Conservation (phyloP, 352 stramenopile genomes). For the Phytophthora foliorum region DNA sequence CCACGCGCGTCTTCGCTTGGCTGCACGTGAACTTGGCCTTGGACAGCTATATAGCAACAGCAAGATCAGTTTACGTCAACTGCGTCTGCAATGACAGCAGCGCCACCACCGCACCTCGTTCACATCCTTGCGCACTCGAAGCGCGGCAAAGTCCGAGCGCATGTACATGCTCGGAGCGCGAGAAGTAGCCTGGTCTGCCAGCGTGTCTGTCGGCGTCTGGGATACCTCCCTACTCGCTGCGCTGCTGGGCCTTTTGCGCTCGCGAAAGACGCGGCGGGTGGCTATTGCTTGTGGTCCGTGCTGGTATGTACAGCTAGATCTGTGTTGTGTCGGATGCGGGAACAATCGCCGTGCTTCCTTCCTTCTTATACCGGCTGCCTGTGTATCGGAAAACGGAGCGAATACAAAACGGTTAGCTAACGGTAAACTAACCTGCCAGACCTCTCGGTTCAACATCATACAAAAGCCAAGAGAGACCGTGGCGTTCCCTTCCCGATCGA, state of each 20-base stretch:
- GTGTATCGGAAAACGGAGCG: background rate
- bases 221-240: background rate
- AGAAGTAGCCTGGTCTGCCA: constrained; percentile 14
- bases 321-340: background rate
- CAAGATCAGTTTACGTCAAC: constrained; percentile 16
- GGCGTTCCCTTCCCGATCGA: background rate
- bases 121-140: constrained; percentile 88
- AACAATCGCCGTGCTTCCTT: background rate
- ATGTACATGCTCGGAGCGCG: constrained; percentile 59
- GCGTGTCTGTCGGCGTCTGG: constrained; percentile 12
- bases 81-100: background rate
- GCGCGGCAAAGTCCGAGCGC: constrained; percentile 78
- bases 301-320: background rate
- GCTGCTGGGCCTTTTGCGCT: background rate
- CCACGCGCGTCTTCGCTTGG: constrained; percentile 81
- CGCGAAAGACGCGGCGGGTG: background rate
- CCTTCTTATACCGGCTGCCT: background rate
- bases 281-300: background rate
- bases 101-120: constrained; percentile 63
- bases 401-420: constrained; percentile 1
- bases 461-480: constrained; percentile 10
- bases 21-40: constrained; percentile 86
- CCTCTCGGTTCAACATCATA: constrained; percentile 21
- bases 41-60: constrained; percentile 54
- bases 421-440: constrained; percentile 3